Evolutionary conservation across 2,329 filamentous ascomycete genomes (phyloP).

Genomic region (Aureobasidium sp.): DNA sequence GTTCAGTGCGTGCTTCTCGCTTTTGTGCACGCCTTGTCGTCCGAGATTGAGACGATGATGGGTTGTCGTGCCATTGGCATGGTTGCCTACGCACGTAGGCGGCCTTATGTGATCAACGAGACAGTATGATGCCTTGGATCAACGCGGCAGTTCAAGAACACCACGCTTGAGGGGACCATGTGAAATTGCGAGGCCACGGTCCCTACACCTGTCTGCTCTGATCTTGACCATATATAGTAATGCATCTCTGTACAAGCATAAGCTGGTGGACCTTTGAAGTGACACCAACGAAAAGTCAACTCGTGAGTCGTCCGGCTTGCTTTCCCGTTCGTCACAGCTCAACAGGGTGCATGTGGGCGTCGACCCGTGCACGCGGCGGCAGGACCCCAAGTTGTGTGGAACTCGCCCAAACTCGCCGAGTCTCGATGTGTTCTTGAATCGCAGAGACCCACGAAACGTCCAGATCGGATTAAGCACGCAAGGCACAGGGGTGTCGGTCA

Average conservation of each 20-base stretch:
- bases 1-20: not conserved
- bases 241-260: constrained; percentile 1
- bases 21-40: not conserved
- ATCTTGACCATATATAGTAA: not conserved
- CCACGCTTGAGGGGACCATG: not conserved
- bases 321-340: constrained; percentile 1
- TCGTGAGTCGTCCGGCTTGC: not conserved
- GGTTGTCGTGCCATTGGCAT: not conserved
- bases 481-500: not conserved
- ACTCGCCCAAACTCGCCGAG: not conserved
- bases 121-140: not conserved
- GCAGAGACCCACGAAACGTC: not conserved
- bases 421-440: not conserved
- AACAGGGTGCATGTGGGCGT: not conserved
- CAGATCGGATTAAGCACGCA: not conserved
- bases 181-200: not conserved
- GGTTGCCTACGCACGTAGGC: not conserved
- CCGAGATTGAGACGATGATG: not conserved
- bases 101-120: not conserved
- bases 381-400: not conserved
- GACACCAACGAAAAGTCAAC: constrained; percentile 7
- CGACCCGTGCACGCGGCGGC: not conserved
- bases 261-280: not conserved
- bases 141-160: not conserved
- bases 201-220: constrained; percentile 6